These are phyloP conservation scores for Fraxinus velutina DNA, from an alignment of 305 asterid genomes.

Conservation along the genomic window DNA sequence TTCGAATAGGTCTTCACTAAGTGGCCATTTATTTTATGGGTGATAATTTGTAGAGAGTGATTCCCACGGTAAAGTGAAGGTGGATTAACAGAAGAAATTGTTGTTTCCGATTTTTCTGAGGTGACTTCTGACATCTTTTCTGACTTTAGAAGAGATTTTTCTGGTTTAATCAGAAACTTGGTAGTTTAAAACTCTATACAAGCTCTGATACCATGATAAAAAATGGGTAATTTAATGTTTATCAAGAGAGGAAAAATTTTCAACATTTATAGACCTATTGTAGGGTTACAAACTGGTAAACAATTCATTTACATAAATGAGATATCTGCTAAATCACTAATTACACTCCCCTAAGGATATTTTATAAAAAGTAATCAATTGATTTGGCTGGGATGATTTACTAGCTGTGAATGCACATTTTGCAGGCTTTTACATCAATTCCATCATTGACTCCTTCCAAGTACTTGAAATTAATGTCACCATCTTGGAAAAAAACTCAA, in stretches of 20 bases:
- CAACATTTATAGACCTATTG: neutral
- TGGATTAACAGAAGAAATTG: neutral
- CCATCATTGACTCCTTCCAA: neutral
- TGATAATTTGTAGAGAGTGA: neutral
- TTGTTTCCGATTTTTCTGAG: neutral
- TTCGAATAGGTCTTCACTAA: neutral
- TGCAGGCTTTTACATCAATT: neutral
- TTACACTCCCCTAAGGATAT: neutral
- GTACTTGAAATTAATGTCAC: neutral
- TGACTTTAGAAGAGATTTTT: neutral
- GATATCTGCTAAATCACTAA: neutral
- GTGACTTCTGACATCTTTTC: neutral
- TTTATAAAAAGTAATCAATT: neutral
- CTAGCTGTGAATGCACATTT: neutral
- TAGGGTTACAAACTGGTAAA: neutral
- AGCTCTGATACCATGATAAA: neutral
- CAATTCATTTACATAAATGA: neutral
- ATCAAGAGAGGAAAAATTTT: neutral
- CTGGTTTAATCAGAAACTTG: neutral
- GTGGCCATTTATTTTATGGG: neutral
- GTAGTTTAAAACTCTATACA: neutral
- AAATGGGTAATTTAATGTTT: neutral
- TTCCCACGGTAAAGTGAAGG: neutral
- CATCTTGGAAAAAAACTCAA: neutral
- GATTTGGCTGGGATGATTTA: neutral